Evolutionary conservation across 2,329 filamentous ascomycete genomes (phyloP), one percentile per base, ranked within the genome.

Genomic region (Hypocrella siamensis): DNA sequence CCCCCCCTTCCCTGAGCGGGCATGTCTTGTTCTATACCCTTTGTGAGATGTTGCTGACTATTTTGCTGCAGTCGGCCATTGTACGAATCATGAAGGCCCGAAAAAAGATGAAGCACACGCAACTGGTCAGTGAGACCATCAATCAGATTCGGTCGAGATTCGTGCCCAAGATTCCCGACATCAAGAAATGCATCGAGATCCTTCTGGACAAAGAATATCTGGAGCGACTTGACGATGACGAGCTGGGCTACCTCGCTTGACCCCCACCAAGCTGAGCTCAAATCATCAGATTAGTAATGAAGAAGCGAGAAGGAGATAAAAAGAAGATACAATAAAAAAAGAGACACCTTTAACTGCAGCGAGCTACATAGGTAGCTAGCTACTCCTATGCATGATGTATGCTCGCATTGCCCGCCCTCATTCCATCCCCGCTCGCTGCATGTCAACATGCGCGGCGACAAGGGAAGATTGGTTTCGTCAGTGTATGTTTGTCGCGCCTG

Each of bases 101-200:
- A 38, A 96, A 98, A 75, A 83, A 79, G 62, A 92, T 96, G 83
- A 96, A 94, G 72, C 88, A 98, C 60, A 76, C 79, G 38, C 80
- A 90, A 50, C 76, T 98, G 10, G 85, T 98, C 33, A 79, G 83
- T 49, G 90, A 98, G 60, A 92, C 86, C 17, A 96, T 98, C 54
- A 79, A 78, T 49, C 90, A 96, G 57, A 94, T 98, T 54, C 83
- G 81, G 53, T 77, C 75, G 26, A 82, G 90, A 26, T 98, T 98
- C 57, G 76, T 85, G 35, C 90, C 90, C 26, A 93, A 93, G 60
- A 71, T 98, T 19, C 67, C 74, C 12, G 90, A 98, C 46, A 98
- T 98, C 70, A 98, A 98, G 67, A 98, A 96, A 64, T 94, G 90
- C 57, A 96, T 98, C 53, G 90, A 98, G 58, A 93, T 93, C 41